Evolutionary conservation across 2,329 filamentous ascomycete species (phyloP).

Genomic region (Tolypocladium album): DNA sequence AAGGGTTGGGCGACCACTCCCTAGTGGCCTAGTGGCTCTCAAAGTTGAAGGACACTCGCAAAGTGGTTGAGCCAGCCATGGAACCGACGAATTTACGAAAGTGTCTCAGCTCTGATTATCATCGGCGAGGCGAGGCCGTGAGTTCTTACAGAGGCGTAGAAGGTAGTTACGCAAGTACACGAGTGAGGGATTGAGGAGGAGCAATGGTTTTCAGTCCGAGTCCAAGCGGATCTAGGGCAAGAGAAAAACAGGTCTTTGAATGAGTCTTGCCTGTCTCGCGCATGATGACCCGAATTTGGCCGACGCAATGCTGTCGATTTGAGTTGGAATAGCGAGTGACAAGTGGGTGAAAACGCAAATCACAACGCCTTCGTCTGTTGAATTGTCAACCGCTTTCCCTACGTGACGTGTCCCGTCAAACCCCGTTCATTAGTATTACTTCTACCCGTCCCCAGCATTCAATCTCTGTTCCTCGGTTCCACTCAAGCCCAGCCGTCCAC

Average conservation of each 20-base stretch:
- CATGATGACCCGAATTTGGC: no score
- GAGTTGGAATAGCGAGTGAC: no score
- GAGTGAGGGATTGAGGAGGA: no score
- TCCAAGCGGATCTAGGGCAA: no score
- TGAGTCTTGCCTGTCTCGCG: no score
- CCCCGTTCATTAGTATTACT: background rate
- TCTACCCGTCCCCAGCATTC: background rate
- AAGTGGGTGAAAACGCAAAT: no score
- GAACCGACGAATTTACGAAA: slow-evolving; percentile 16
- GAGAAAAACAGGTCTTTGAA: no score
- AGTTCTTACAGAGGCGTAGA: background rate
- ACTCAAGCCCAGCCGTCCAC: background rate
- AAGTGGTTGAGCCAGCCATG: slow-evolving; percentile 19
- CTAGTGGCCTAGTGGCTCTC: background rate
- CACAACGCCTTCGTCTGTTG: background rate
- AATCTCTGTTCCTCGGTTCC: background rate
- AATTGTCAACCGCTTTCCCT: background rate
- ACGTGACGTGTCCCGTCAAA: background rate
- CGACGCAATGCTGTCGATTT: no score
- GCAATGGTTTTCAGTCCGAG: no score
- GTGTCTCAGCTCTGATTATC: slow-evolving; percentile 21
- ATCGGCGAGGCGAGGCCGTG: background rate
- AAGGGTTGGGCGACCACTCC: background rate
- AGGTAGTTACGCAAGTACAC: no score
- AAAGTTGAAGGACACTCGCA: slow-evolving; percentile 3